These are phyloP conservation scores for Solanum neorickii DNA, from an alignment of 257 asterid genomes.

Conservation along the genomic window DNA sequence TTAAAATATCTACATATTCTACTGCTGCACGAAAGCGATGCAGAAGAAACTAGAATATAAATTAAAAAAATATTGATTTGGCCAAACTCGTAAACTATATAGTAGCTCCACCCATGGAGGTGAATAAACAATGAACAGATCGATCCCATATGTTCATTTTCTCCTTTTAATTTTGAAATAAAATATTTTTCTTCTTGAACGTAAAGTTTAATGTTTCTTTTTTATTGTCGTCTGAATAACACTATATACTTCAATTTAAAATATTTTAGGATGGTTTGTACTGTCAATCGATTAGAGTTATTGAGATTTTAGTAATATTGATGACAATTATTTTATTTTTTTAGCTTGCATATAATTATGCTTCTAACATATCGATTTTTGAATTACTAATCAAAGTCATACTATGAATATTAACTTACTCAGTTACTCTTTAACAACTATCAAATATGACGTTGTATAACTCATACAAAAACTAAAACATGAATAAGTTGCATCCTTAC, in stretches of 20 bases:
- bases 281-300: fast-evolving
- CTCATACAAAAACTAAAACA: background rate
- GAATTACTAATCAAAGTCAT: background rate
- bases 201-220: background rate
- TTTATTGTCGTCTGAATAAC: background rate
- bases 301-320: background rate
- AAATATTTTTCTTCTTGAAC: background rate
- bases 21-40: background rate
- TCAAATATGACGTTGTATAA: background rate
- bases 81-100: no score
- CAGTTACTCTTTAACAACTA: background rate
- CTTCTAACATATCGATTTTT: no score
- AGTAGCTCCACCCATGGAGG: no score
- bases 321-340: no score
- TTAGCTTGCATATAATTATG: no score
- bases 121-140: background rate
- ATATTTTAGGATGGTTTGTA: background rate
- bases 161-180: background rate
- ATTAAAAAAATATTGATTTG: background rate
- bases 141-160: background rate
- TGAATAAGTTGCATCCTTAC: no score
- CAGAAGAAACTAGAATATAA: background rate
- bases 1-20: no score
- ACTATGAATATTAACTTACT: no score
- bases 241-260: background rate